A percentile compares a stretch with the other conserved stretches of the same genome.
These are phyloP conservation scores for Kwoniella sp. DNA, from an alignment of 768 basidiomycete genomes.

Conservation along the genomic window DNA sequence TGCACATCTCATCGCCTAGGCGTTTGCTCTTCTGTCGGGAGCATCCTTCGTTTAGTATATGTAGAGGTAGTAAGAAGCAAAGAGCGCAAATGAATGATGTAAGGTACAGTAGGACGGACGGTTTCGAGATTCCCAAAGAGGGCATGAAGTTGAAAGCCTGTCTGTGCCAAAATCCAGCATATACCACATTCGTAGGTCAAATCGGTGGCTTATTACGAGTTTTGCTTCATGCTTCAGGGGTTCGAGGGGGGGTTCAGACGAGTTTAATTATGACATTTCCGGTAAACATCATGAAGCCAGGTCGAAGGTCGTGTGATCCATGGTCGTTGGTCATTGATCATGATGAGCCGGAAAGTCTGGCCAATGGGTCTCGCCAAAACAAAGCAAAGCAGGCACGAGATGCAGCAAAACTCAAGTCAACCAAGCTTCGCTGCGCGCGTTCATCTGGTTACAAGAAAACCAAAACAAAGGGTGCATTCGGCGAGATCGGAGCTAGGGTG, in stretches of 20 bases:
- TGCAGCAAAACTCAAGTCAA: background rate
- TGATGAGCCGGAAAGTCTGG: background rate
- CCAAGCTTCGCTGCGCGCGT: background rate
- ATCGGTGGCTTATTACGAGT: background rate
- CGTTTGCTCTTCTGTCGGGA: too few species aligned
- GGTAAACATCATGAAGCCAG: background rate
- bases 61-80: too few species aligned
- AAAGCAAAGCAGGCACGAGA: background rate
- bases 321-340: too few species aligned
- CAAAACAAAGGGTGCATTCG: background rate
- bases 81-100: too few species aligned
- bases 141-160: background rate
- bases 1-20: too few species aligned
- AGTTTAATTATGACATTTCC: slow-evolving; percentile 2
- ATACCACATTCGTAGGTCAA: background rate
- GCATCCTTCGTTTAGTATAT: too few species aligned
- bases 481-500: background rate
- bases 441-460: background rate
- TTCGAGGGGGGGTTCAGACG: background rate
- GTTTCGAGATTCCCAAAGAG: slow-evolving; percentile 1
- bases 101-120: too few species aligned
- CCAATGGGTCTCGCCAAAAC: too few species aligned
- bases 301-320: background rate
- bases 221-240: background rate
- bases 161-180: background rate